Base-by-base conservation (phyloP, 208 protist genomes). In the Crithidia acanthocephali region DNA sequence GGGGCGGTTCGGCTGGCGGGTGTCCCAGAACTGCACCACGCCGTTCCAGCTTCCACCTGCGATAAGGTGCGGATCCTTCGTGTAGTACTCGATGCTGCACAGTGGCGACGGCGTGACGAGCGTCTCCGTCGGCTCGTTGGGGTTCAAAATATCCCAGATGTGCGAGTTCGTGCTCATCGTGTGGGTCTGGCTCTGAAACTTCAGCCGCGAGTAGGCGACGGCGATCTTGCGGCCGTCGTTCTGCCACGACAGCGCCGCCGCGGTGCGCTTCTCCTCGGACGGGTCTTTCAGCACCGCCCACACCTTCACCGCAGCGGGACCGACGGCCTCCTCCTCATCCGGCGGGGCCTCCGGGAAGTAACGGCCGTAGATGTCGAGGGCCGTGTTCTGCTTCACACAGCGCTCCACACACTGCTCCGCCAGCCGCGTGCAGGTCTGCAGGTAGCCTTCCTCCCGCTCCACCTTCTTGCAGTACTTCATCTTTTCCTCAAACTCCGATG, bases 31-130 rank as follows among this genome's bases (percentile, higher is more conserved):
- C 75, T 96, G 90, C 72, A 99, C 86, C 33, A 99, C 81, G 1
- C 98, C 98, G 79, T 99, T 99, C 88, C 98, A 99, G 79, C 87
- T 98, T 27, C 98, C 98, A 52, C 98, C 98, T 35, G 96, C 94
- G 57, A 99, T 89, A 47, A 98, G 81, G 79, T 99, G 90, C 8
- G 93, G 84, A 77, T 98, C 96, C 80, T 99, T 99, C 22, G 83
- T 82, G 80, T 99, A 99, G 87, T 98, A 98, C 84, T 98, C 85
- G 27, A 99, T 76, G 77, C 92, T 98, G 81, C 89, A 94, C 42
- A 99, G 84, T 32, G 97, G 97, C 16, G 97, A 99, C 10, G 88
- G 72, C 9, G 98, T 96, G 20, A 92, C 78, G 23, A 99, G 83
- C 22, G 97, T 98, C 45, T 97, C 82, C 23, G 90, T 84, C 30